These are phyloP conservation scores for Falciphora oryzae DNA, from an alignment of 2,329 filamentous ascomycete genomes.

Conservation along the genomic window DNA sequence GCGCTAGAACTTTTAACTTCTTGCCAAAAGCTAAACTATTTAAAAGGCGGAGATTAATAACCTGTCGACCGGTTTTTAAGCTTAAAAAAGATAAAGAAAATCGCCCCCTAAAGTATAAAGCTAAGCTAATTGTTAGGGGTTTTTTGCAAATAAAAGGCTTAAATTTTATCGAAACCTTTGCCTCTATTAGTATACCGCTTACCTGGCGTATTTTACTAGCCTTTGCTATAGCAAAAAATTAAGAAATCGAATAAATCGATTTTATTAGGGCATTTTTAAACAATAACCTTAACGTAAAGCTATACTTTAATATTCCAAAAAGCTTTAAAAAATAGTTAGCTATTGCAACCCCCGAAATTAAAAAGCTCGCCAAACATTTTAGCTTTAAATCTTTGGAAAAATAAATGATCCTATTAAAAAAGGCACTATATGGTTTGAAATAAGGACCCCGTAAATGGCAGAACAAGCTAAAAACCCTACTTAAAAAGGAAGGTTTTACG, in stretches of 20 bases:
- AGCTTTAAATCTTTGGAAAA: background rate
- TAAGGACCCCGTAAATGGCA: background rate
- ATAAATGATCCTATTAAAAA: background rate
- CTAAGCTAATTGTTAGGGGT: background rate
- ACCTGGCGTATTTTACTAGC: background rate
- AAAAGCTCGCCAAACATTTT: background rate
- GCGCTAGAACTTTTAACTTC: too few relatives aligned
- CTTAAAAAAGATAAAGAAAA: background rate
- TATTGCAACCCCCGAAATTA: background rate
- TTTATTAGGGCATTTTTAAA: conserved; percentile 1
- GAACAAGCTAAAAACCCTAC: background rate
- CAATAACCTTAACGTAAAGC: background rate
- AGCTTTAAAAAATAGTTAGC: background rate
- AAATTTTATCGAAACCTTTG: background rate
- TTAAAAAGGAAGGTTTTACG: background rate
- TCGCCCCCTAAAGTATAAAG: background rate
- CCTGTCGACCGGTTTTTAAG: background rate
- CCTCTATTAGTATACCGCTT: background rate
- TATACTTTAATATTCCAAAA: background rate
- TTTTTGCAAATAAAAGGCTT: background rate
- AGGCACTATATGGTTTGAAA: background rate
- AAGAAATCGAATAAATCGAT: background rate
- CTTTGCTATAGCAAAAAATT: background rate
- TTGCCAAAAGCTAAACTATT: too few relatives aligned
- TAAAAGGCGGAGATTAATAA: too few relatives aligned